Evolutionary conservation across 805 yeast genomes (phyloP).

Genomic region (Lachancea thermotolerans): DNA sequence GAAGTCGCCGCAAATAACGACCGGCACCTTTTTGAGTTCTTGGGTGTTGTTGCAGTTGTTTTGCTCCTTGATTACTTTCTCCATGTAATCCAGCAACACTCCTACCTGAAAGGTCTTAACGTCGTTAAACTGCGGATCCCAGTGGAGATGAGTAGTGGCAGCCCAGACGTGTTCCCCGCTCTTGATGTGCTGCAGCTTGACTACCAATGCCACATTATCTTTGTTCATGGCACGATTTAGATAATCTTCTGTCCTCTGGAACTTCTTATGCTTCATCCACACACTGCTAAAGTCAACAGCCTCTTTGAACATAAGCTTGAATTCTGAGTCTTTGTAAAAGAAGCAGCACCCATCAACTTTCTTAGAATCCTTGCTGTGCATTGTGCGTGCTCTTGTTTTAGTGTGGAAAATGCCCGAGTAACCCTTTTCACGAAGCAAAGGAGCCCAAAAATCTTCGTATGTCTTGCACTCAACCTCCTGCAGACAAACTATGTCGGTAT

Average conservation of each 20-base stretch:
- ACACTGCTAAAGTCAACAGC: slow-evolving; percentile 76
- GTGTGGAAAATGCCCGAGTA: slow-evolving; percentile 78
- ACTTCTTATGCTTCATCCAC: slow-evolving; percentile 75
- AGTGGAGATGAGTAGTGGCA: slow-evolving; percentile 91
- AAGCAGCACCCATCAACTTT: slow-evolving; percentile 99
- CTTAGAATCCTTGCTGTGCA: slow-evolving; percentile 71
- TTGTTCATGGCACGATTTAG: slow-evolving; percentile 94
- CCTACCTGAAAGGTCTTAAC: slow-evolving; percentile 96
- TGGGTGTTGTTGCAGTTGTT: slow-evolving; percentile 40
- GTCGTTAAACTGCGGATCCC: slow-evolving; percentile 97
- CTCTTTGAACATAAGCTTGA: slow-evolving; percentile 63
- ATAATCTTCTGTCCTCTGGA: slow-evolving; percentile 88
- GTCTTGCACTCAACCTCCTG: slow-evolving; percentile 93
- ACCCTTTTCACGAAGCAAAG: slow-evolving; percentile 62
- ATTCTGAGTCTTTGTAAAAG: slow-evolving; percentile 65
- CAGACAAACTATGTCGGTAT: slow-evolving; percentile 77
- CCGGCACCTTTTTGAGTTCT: slow-evolving; percentile 57
- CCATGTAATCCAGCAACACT: slow-evolving; percentile 81
- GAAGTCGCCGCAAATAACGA: slow-evolving; percentile 90
- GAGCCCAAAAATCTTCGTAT: slow-evolving; percentile 81
- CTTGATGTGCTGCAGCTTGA: slow-evolving; percentile 63
- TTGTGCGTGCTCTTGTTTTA: slow-evolving; percentile 88
- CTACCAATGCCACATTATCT: slow-evolving; percentile 82
- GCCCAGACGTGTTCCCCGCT: slow-evolving; percentile 68
- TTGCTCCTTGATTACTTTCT: slow-evolving; percentile 47